Percentiles rank a stretch among this genome's conserved stretches.
Conservation (phyloP, 2,329 filamentous ascomycete genomes). For the Epichloe amarillans region DNA sequence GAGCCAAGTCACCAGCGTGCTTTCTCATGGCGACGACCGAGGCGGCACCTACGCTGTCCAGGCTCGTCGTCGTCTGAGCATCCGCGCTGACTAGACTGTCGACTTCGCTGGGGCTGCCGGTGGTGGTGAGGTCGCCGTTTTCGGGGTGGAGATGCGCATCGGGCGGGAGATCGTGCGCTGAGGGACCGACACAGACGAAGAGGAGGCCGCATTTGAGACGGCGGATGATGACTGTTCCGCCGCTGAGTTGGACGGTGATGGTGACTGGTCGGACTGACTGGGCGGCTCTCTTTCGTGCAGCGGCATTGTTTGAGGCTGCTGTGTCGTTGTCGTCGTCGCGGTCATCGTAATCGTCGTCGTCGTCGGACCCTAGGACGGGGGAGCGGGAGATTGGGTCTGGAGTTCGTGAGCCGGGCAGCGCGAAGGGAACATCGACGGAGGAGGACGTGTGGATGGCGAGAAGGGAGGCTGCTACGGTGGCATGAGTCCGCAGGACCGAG, state of each 20-base stretch:
- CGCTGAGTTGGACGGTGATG: slow-evolving; percentile 46
- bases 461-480: slow-evolving; percentile 49
- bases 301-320: slow-evolving; percentile 1
- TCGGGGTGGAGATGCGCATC: slow-evolving; percentile 11
- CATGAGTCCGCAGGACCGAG: slow-evolving; percentile 45
- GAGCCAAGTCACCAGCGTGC: slow-evolving; percentile 45
- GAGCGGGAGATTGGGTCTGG: slow-evolving; percentile 13
- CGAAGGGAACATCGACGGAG: slow-evolving; percentile 26
- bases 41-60: slow-evolving; percentile 25
- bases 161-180: slow-evolving; percentile 15
- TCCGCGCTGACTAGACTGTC: slow-evolving; percentile 34
- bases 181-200: slow-evolving; percentile 45
- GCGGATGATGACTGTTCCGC: slow-evolving; percentile 45
- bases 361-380: slow-evolving; percentile 10
- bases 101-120: slow-evolving; percentile 27
- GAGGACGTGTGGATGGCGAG: slow-evolving; percentile 43
- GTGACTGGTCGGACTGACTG: slow-evolving; percentile 23
- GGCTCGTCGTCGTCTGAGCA: slow-evolving; percentile 29
- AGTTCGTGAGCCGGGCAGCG: slow-evolving; percentile 24
- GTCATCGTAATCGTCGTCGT: slow-evolving; percentile 15
- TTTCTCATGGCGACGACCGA: slow-evolving; percentile 38
- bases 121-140: slow-evolving; percentile 22
- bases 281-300: slow-evolving; percentile 2
- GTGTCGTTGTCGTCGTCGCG: not conserved
- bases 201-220: slow-evolving; percentile 45